Evolutionary conservation across 2,329 filamentous ascomycete species (phyloP), one percentile per base, ranked within the genome.

Genomic region (Epichloe sylvatica): DNA sequence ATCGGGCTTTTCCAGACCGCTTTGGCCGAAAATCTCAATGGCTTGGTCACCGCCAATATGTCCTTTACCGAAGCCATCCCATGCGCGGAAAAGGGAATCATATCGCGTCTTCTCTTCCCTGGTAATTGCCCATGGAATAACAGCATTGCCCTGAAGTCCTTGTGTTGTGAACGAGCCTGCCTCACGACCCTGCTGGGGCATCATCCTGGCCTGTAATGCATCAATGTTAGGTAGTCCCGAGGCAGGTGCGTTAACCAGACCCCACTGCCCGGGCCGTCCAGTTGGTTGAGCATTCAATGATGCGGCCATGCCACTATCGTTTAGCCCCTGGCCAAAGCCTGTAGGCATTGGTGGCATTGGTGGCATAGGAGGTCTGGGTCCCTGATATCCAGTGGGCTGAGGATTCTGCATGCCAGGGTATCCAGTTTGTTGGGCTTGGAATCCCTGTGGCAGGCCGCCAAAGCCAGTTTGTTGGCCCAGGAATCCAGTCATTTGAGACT

Each of bases 31-130:
- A 52, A 98, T 94, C 67, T 98, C 92, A 62, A 97, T 92, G 13
- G 92, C 91, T 58, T 92, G 88, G 57, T 86, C 86, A 47, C 92
- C 92, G 44, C 82, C 85, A 62, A 98, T 94, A 60, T 83, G 95
- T 0, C 92, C 92, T 66, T 94, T 96, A 54, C 82, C 80, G 55
- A 98, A 80, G 3, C 92, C 92, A 68, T 98, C 92, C 92, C 92
- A 98, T 5, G 90, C 90, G 55, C 83, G 86, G 74, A 98, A 98
- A 35, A 97, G 79, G 52, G 88, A 79, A 66, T 98, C 92, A 58
- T 98, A 98, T 54, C 94, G 84, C 53, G 86, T 91, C 74, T 98
- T 98, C 67, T 98, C 92, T 55, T 96, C 90, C 66, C 98, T 98
- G 4, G 92, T 98, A 52, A 98, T 92, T 15, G 92, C 90, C 92